Evolutionary conservation across 2,329 filamentous ascomycete genomes (phyloP).

Genomic region (Capronia americana): DNA sequence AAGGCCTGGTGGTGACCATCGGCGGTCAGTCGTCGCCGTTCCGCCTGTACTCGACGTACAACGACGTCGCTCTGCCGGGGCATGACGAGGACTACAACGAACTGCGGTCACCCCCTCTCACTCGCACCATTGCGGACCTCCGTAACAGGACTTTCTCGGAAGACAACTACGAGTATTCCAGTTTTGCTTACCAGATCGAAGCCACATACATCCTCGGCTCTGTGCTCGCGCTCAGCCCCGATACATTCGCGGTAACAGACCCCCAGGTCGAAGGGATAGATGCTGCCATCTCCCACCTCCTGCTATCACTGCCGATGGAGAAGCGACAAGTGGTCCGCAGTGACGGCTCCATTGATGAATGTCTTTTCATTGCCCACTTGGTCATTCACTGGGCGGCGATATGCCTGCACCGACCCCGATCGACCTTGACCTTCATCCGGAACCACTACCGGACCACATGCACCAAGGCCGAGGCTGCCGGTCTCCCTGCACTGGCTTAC

Average conservation of each 20-base stretch:
- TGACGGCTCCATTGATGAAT: slow-evolving; percentile 76
- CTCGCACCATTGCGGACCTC: slow-evolving; percentile 62
- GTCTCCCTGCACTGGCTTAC: slow-evolving; percentile 38
- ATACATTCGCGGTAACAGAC: slow-evolving; percentile 44
- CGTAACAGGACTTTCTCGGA: slow-evolving; percentile 75
- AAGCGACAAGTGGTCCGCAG: slow-evolving; percentile 74
- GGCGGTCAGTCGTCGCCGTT: slow-evolving; percentile 40
- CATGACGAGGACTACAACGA: slow-evolving; percentile 71
- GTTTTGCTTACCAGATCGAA: slow-evolving; percentile 83
- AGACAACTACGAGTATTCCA: slow-evolving; percentile 75
- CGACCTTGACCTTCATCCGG: slow-evolving; percentile 68
- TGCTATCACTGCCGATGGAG: slow-evolving; percentile 73
- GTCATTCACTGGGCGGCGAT: slow-evolving; percentile 62
- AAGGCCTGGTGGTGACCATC: slow-evolving; percentile 83
- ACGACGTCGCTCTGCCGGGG: slow-evolving; percentile 77
- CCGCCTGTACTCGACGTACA: slow-evolving; percentile 70
- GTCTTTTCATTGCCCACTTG: slow-evolving; percentile 50
- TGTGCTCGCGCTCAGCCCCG: slow-evolving; percentile 62
- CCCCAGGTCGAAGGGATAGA: slow-evolving; percentile 64
- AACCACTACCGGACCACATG: slow-evolving; percentile 70
- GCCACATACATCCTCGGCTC: slow-evolving; percentile 78
- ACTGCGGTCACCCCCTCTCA: slow-evolving; percentile 62
- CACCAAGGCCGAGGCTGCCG: slow-evolving; percentile 55
- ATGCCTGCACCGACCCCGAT: slow-evolving; percentile 79
- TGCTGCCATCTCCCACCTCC: slow-evolving; percentile 72